Percentiles rank a stretch among this genome's conserved stretches.
Conservation (phyloP, 202 grass and related monocot species). For the Sporobolus alterniflorus region DNA sequence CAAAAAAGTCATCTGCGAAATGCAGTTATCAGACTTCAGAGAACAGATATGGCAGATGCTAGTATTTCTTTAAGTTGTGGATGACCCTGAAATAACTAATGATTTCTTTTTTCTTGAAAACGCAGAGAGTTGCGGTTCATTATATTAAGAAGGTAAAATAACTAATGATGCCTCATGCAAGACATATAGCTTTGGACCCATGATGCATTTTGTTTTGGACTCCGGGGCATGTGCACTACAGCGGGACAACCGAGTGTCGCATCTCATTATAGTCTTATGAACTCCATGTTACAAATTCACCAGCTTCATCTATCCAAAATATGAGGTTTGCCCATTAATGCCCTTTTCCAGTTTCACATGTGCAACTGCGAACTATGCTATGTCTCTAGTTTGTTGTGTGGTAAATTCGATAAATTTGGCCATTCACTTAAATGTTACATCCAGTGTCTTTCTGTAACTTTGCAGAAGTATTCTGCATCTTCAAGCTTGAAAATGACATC, state of each 20-base stretch:
- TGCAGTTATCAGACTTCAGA: background rate
- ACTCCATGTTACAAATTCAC: background rate
- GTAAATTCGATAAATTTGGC: background rate
- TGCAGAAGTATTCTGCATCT: background rate
- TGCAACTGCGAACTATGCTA: background rate
- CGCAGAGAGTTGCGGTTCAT: too few relatives aligned
- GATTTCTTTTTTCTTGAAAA: too few relatives aligned
- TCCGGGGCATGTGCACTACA: background rate
- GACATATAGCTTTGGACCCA: background rate
- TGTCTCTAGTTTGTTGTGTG: background rate
- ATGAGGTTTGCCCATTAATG: background rate
- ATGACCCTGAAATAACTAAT: background rate
- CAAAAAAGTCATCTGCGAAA: background rate
- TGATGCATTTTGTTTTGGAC: background rate
- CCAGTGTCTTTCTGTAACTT: background rate
- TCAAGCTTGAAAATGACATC: background rate
- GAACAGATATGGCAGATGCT: conserved; percentile 1
- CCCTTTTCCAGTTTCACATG: background rate
- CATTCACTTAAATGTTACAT: background rate
- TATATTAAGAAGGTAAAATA: too few relatives aligned
- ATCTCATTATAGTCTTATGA: background rate
- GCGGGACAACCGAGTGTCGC: background rate
- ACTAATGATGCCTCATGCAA: background rate
- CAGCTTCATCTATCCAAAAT: conserved; percentile 2
- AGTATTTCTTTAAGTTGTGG: background rate